A percentile compares a stretch with the other conserved stretches of the same genome.
Conservation (phyloP, 768 basidiomycete species). For the Agrocybe pediades region DNA sequence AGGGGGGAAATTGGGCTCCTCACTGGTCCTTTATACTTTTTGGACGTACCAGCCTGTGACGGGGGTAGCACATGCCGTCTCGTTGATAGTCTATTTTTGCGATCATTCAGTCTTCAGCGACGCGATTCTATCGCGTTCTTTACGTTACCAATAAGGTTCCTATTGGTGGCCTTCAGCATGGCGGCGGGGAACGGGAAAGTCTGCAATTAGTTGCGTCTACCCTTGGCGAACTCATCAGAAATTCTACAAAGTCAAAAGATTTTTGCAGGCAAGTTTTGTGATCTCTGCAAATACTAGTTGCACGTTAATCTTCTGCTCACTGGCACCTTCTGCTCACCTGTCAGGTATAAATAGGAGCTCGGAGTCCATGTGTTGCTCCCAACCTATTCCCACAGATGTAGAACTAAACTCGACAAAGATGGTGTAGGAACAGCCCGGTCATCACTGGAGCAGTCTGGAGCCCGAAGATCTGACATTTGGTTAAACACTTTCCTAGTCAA, state of each 20-base stretch:
- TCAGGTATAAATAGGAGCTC: slow-evolving; percentile 1
- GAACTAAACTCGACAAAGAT: too few relatives aligned
- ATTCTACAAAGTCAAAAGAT: not conserved
- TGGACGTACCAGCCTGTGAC: not conserved
- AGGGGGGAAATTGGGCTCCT: not conserved
- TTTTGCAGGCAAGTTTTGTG: not conserved
- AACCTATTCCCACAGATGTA: not conserved
- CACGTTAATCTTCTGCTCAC: too few relatives aligned
- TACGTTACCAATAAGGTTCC: not conserved
- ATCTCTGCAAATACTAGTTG: too few relatives aligned
- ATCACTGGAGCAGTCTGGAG: too few relatives aligned
- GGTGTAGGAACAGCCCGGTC: too few relatives aligned
- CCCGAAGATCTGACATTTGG: too few relatives aligned
- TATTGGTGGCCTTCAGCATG: too few relatives aligned
- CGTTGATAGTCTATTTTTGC: not conserved
- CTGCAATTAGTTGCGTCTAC: too few relatives aligned
- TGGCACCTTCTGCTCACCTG: too few relatives aligned
- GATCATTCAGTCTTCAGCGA: not conserved
- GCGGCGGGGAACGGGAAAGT: too few relatives aligned
- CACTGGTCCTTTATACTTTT: not conserved
- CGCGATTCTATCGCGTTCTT: not conserved
- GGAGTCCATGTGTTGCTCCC: not conserved
- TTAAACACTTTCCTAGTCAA: too few relatives aligned
- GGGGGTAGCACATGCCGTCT: not conserved
- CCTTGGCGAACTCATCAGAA: too few relatives aligned